A percentile compares a stretch with the other conserved stretches of the same genome.
These are phyloP conservation scores for Elaeis guineensis DNA, from an alignment of 176 grass and related monocot species.

Conservation along the genomic window DNA sequence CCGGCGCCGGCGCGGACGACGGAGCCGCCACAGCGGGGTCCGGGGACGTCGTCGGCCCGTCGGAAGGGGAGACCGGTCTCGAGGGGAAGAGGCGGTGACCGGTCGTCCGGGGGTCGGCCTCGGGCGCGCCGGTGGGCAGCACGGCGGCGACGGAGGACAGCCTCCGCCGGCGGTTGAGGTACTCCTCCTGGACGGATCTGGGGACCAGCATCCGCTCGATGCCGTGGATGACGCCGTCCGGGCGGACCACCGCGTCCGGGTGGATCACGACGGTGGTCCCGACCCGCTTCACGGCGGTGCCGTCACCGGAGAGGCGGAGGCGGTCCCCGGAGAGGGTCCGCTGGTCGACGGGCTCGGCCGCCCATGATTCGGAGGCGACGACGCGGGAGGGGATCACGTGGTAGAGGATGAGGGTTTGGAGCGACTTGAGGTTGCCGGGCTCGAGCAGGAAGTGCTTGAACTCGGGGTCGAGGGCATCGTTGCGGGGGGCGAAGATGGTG, in stretches of 20 bases:
- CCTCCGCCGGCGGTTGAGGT: constrained; percentile 53
- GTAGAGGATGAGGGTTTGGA: constrained; percentile 58
- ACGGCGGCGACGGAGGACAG: constrained; percentile 52
- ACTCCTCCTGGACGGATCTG: constrained; percentile 64
- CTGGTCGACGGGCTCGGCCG: constrained; percentile 2
- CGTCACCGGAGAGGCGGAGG: constrained; percentile 16
- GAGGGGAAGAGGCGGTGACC: constrained; percentile 25
- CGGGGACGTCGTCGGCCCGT: constrained; percentile 46
- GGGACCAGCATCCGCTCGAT: constrained; percentile 54
- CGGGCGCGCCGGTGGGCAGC: constrained; percentile 46
- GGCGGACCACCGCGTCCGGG: constrained; percentile 36
- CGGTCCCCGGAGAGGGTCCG: constrained; percentile 46
- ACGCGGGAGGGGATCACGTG: constrained; percentile 50
- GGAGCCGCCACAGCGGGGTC: constrained; percentile 33
- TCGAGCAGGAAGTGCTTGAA: constrained; percentile 82
- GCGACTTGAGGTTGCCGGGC: constrained; percentile 50
- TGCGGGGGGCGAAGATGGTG: constrained; percentile 68
- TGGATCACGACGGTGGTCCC: constrained; percentile 22
- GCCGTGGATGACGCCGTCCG: constrained; percentile 66
- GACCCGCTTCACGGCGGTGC: constrained; percentile 13
- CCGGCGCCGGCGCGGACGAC: constrained; percentile 24
- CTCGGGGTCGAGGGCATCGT: constrained; percentile 72
- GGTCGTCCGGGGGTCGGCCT: constrained; percentile 66
- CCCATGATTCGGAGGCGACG: not conserved
- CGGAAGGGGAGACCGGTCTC: constrained; percentile 44